A percentile compares a stretch with the other conserved stretches of the same genome.
These are phyloP conservation scores for Aegilops bicornis DNA, from an alignment of 176 grass and related monocot species.

Conservation along the genomic window DNA sequence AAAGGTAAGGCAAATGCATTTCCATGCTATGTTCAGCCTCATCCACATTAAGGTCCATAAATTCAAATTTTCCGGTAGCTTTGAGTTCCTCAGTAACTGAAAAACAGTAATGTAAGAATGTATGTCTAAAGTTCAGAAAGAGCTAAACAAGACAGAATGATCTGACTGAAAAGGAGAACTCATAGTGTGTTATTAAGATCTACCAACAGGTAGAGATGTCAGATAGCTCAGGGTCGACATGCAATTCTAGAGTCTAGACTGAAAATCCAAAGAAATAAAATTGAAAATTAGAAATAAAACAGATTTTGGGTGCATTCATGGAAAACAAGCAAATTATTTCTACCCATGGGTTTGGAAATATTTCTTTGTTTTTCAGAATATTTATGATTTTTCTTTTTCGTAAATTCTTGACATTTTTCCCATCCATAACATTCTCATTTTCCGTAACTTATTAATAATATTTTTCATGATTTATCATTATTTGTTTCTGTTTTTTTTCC, in stretches of 20 bases:
- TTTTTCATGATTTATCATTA: background rate
- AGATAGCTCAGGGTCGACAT: background rate
- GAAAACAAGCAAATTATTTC: background rate
- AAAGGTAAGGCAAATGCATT: conserved; percentile 98
- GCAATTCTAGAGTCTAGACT: background rate
- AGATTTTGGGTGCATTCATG: background rate
- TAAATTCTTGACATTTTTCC: background rate
- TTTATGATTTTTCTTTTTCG: background rate
- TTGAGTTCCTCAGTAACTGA: conserved; percentile 80
- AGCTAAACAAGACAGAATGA: background rate
- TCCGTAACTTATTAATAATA: background rate
- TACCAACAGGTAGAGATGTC: background rate
- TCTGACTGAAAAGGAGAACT: background rate
- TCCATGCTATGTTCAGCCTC: conserved; percentile 99
- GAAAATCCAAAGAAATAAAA: background rate
- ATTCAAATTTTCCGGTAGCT: conserved; percentile 84
- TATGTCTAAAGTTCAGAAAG: conserved; percentile 18
- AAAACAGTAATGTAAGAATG: conserved; percentile 34
- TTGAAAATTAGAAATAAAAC: background rate
- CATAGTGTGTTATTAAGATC: background rate
- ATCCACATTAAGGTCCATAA: conserved; percentile 94
- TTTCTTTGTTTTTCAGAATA: background rate
- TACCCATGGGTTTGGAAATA: too few species aligned
- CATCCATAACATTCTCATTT: background rate
- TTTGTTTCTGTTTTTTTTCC: background rate